These are phyloP conservation scores for Fonsecaea pugnacius DNA, from an alignment of 2,329 filamentous ascomycete genomes.

Conservation along the genomic window DNA sequence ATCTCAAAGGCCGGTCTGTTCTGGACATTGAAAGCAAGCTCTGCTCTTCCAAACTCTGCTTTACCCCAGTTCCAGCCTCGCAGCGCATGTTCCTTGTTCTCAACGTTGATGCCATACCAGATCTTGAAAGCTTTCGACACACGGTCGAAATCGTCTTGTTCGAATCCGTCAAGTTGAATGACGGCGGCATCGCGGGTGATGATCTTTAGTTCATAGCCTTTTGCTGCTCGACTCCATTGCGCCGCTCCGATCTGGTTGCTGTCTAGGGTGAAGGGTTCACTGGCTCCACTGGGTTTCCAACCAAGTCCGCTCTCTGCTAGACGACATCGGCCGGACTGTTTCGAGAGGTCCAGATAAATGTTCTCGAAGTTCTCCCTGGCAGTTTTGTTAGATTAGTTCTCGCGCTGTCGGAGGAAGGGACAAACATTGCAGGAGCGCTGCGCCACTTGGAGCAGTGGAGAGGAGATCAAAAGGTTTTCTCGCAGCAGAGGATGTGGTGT, in stretches of 20 bases:
- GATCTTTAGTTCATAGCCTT: constrained; percentile 92
- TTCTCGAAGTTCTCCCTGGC: constrained; percentile 89
- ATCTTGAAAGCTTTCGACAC: constrained; percentile 93
- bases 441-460: constrained; percentile 14
- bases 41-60: constrained; percentile 91
- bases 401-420: background rate
- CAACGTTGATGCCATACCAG: constrained; percentile 93
- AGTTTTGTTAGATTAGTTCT: constrained; percentile 10
- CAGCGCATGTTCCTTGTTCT: constrained; percentile 90
- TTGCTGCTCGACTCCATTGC: constrained; percentile 92
- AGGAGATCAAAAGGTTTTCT: background rate
- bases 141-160: constrained; percentile 91
- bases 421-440: constrained; percentile 25
- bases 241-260: constrained; percentile 80
- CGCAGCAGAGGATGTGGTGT: background rate
- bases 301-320: constrained; percentile 93
- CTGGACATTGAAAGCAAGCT: constrained; percentile 94
- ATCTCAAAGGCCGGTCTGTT: constrained; percentile 96
- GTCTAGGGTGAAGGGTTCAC: constrained; percentile 90
- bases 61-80: constrained; percentile 99
- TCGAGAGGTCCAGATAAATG: constrained; percentile 94
- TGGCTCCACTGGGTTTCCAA: constrained; percentile 81
- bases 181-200: constrained; percentile 81
- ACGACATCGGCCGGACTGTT: constrained; percentile 87
- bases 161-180: constrained; percentile 93